Evolutionary conservation across 208 protist species (phyloP).

Genomic region (Herpetomonas tarakana): DNA sequence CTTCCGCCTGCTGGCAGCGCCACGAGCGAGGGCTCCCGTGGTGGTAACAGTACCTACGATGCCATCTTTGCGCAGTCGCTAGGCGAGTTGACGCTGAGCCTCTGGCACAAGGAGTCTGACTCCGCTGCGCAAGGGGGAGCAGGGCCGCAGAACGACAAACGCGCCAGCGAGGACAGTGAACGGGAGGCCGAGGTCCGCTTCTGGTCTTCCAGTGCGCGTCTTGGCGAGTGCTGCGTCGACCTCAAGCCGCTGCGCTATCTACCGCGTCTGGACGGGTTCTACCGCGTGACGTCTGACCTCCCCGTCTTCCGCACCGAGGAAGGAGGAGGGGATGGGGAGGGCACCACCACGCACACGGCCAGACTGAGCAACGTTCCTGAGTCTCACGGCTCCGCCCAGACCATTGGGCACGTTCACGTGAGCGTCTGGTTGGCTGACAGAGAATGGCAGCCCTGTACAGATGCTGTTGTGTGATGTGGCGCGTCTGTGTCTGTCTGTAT

Average conservation of each 20-base stretch:
- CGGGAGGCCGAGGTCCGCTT: slow-evolving; percentile 42
- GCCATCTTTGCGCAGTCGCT: slow-evolving; percentile 15
- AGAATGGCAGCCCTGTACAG: background rate
- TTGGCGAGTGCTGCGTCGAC: slow-evolving; percentile 73
- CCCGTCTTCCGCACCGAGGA: slow-evolving; percentile 11
- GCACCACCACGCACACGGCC: no score
- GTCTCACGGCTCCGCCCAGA: no score
- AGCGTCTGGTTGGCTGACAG: slow-evolving; percentile 35
- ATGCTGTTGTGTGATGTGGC: background rate
- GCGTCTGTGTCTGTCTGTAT: no score
- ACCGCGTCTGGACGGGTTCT: slow-evolving; percentile 63
- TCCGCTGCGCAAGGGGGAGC: background rate
- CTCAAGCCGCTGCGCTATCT: slow-evolving; percentile 76
- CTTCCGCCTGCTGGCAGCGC: no score
- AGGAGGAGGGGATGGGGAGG: background rate
- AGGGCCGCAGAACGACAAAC: background rate
- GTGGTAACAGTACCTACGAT: no score
- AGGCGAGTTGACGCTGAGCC: slow-evolving; percentile 44
- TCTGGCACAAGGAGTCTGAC: slow-evolving; percentile 52
- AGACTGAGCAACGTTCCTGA: no score
- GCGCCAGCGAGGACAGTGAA: background rate
- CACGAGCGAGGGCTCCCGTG: no score
- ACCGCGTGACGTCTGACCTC: slow-evolving; percentile 31
- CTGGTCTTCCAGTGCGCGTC: slow-evolving; percentile 53
- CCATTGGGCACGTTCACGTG: slow-evolving; percentile 69